Conservation (phyloP, 331 rosid species). For the Prunus yedoensis region DNA sequence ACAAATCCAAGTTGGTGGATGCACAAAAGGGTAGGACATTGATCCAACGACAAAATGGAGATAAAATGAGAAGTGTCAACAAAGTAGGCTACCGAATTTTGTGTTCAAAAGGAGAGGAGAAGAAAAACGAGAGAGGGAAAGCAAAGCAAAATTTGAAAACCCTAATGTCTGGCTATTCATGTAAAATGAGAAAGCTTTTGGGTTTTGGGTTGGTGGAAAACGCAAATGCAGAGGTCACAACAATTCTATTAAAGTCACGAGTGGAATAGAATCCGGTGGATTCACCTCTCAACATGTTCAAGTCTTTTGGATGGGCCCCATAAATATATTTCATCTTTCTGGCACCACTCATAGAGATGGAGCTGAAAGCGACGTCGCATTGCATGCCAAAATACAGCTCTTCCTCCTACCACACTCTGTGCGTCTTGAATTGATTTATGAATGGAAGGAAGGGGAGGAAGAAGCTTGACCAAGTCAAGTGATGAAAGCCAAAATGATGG, state of each 20-base stretch:
- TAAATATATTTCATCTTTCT: neutral
- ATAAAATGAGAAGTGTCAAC: too few species aligned
- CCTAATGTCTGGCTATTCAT: too few species aligned
- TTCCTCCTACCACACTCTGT: neutral
- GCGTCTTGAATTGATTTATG: neutral
- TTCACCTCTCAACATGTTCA: too few species aligned
- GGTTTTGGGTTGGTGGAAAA: conserved; percentile 3
- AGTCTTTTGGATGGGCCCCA: neutral
- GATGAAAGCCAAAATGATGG: conserved; percentile 1
- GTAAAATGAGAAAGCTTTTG: neutral
- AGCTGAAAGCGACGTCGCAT: conserved; percentile 3
- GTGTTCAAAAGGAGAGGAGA: neutral
- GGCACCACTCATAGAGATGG: neutral
- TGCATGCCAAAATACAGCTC: neutral
- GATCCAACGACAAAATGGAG: too few species aligned
- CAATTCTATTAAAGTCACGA: conserved; percentile 13
- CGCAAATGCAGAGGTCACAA: conserved; percentile 17
- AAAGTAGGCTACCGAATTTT: neutral
- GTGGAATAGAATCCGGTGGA: neutral
- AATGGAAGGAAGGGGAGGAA: neutral
- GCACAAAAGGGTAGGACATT: too few species aligned
- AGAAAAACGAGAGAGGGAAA: neutral
- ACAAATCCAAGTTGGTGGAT: too few species aligned
- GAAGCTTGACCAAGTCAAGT: neutral
- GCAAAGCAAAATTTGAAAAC: too few species aligned